phyloP scores from a whole-genome alignment of 441 rosid species.

The Erodium trifolium region DNA sequence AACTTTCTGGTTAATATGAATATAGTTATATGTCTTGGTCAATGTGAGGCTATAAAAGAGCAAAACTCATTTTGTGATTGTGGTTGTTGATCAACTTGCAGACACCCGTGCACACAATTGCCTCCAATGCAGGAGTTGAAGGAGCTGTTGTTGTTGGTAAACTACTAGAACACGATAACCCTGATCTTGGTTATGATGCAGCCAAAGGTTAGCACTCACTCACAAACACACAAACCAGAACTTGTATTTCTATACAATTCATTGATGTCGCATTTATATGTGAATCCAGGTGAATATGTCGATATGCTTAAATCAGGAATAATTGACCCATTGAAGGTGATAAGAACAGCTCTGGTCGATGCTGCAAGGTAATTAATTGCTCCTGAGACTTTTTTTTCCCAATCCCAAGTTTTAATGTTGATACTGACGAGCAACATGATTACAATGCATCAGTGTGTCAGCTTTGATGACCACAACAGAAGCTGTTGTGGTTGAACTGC shows the following conservation, averaged over 20 bases:
- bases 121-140: slow-evolving; percentile 74
- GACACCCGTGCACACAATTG: slow-evolving; percentile 68
- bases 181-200: slow-evolving; percentile 81
- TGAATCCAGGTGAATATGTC: slow-evolving; percentile 52
- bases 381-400: not conserved
- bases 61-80: not conserved
- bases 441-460: slow-evolving; percentile 42
- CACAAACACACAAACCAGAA: not conserved
- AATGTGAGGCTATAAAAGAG: too few relatives aligned
- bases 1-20: too few relatives aligned
- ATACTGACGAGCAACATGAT: not conserved
- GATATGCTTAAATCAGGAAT: slow-evolving; percentile 86
- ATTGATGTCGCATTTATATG: not conserved
- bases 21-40: too few relatives aligned
- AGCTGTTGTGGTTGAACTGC: slow-evolving; percentile 66
- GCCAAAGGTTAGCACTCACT: slow-evolving; percentile 49
- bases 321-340: slow-evolving; percentile 80
- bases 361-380: slow-evolving; percentile 59
- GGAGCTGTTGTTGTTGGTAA: slow-evolving; percentile 89
- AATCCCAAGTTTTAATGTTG: not conserved
- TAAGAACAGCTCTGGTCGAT: slow-evolving; percentile 73
- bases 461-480: slow-evolving; percentile 87
- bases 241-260: not conserved
- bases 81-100: not conserved
- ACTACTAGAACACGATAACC: slow-evolving; percentile 71